Base-by-base conservation (phyloP, 192 early-diverging fungal genomes). In the Obelidium mucronatum region DNA sequence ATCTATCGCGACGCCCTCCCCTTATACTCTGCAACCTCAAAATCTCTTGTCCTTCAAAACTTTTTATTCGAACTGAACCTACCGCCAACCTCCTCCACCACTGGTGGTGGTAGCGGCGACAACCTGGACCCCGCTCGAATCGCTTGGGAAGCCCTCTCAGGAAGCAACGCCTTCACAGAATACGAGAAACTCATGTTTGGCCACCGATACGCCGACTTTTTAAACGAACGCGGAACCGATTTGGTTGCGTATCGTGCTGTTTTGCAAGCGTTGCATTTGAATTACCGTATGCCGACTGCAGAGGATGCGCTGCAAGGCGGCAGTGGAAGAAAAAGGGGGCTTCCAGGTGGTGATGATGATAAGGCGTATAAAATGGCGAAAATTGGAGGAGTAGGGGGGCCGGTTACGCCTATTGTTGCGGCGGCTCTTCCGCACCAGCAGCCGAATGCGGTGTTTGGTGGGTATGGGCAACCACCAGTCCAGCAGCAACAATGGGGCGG, bases 11-110 rank as follows among this genome's bases (percentile, higher is more conserved):
- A 77, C 52, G 83, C 70, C 52, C 75, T 76, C 37, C 24, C 81
- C 73, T 70, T 83, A 76, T 15, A 24, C 19, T 83, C 76, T 55
- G 65, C 84, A 33, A 80, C 81, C 15, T 85, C 78, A 39, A 88
- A 85, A 58, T 93, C 83, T 79, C 83, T 87, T 55, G 85, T 88
- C 48, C 80, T 84, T 36, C 83, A 81, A 37, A 90, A 85, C 48
- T 69, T 93, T 34, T 80, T 83, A 56, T 90, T 94, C 78, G 92
- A 94, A 71, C 81, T 90, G 67, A 80, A 75, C 33, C 85, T 90
- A 60, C 78, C 63, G 40, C 44, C 44, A 48, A 78, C 65, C 33
- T 31, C 34, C 48, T 75, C 33, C 17, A 24, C 15, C 28, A 40
- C 0, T 68, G 40, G 52, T 75, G 34, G 44, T 48, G 34, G 77